Evolutionary conservation across 2,329 filamentous ascomycete genomes (phyloP).

Genomic region (Alternaria infectoria): DNA sequence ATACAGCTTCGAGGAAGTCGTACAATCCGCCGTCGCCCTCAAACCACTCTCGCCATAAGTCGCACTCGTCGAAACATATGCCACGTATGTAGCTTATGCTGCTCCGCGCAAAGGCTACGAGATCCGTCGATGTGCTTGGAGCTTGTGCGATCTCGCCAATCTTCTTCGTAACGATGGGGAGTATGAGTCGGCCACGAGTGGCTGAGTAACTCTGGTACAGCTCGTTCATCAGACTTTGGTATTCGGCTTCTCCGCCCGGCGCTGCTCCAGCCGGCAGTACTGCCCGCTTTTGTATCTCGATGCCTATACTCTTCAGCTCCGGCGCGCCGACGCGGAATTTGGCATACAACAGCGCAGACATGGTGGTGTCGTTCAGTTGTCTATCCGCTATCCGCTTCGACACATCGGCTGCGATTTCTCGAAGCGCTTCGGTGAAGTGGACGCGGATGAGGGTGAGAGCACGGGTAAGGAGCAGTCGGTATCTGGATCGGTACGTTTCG

Average conservation of each 20-base stretch:
- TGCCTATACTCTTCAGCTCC: slow-evolving; percentile 69
- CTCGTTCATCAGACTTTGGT: slow-evolving; percentile 70
- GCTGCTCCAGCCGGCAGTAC: slow-evolving; percentile 66
- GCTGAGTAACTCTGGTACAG: slow-evolving; percentile 69
- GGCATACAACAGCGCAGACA: slow-evolving; percentile 73
- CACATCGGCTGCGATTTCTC: slow-evolving; percentile 67
- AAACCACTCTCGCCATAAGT: slow-evolving; percentile 72
- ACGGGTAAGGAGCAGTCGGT: slow-evolving; percentile 78
- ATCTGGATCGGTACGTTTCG: slow-evolving; percentile 84
- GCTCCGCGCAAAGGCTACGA: slow-evolving; percentile 69
- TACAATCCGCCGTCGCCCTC: slow-evolving; percentile 67
- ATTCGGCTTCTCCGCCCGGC: slow-evolving; percentile 65
- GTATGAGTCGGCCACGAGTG: slow-evolving; percentile 63
- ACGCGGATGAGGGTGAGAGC: slow-evolving; percentile 71
- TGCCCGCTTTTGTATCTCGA: slow-evolving; percentile 72
- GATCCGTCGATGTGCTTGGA: slow-evolving; percentile 66
- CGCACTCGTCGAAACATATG: slow-evolving; percentile 71
- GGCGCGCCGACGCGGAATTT: slow-evolving; percentile 72
- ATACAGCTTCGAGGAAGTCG: slow-evolving; percentile 70
- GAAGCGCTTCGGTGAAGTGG: slow-evolving; percentile 68
- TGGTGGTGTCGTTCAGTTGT: slow-evolving; percentile 74
- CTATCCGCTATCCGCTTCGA: slow-evolving; percentile 68
- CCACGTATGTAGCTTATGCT: slow-evolving; percentile 70
- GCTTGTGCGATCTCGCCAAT: slow-evolving; percentile 62
- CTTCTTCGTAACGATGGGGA: slow-evolving; percentile 69